phyloP scores from a whole-genome alignment of 169 alveolate genomes.

The Babesia divergens region DNA sequence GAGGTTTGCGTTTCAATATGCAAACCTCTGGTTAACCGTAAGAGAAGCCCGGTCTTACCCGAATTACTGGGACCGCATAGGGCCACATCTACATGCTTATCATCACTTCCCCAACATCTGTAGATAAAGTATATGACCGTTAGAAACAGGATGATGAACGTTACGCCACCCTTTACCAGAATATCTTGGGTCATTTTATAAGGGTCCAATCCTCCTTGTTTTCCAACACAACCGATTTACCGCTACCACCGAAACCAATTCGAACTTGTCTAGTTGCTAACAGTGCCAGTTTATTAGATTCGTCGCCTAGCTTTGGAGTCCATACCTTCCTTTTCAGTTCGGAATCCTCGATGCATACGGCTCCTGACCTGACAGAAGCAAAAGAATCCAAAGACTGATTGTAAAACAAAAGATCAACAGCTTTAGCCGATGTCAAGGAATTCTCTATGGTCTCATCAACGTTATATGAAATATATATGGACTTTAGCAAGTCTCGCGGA shows the following conservation, averaged over 20 bases:
- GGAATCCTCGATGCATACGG: not conserved
- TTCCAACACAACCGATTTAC: not conserved
- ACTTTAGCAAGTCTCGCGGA: slow-evolving; percentile 1
- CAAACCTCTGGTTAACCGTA: not conserved
- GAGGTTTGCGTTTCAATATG: slow-evolving; percentile 36
- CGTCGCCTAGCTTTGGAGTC: slow-evolving; percentile 15
- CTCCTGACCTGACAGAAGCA: not conserved
- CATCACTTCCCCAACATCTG: no score
- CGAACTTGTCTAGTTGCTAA: not conserved
- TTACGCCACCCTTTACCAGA: no score
- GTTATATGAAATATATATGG: slow-evolving; percentile 7
- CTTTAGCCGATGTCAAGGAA: not conserved
- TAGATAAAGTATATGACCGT: no score
- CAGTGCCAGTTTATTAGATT: not conserved
- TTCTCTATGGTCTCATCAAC: not conserved
- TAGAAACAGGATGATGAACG: no score
- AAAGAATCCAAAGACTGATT: slow-evolving; percentile 21
- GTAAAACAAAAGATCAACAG: not conserved
- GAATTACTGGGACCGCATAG: slow-evolving; percentile 19
- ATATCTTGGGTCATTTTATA: not conserved
- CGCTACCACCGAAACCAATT: slow-evolving; percentile 6
- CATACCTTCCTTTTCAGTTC: not conserved
- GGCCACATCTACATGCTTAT: not conserved
- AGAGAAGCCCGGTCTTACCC: slow-evolving; percentile 13
- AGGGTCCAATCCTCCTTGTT: slow-evolving; percentile 22